Conservation (phyloP, 768 basidiomycete species). For the Mycena galericulata region DNA sequence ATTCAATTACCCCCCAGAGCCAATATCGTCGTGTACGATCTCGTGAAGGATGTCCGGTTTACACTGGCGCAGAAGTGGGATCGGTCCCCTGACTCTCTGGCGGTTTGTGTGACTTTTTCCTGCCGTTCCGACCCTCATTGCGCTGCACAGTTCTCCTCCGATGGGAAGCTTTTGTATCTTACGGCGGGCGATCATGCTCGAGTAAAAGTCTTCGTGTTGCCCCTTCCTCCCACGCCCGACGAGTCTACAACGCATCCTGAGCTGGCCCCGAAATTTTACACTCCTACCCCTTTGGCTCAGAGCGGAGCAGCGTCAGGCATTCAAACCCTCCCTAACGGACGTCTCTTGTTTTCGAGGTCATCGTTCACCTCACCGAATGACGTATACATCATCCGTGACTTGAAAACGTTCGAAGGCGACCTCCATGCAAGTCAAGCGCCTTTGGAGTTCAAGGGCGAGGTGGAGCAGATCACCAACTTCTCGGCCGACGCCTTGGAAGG, state of each 20-base stretch:
- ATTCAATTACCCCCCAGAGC: conserved; percentile 55
- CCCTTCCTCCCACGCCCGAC: conserved; percentile 71
- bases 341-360: conserved; percentile 78
- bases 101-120: conserved; percentile 57
- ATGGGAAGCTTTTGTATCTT: conserved; percentile 76
- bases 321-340: conserved; percentile 67
- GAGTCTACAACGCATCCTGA: conserved; percentile 65
- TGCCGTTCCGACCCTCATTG: conserved; percentile 4
- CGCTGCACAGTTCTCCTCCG: conserved; percentile 74
- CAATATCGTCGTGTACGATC: conserved; percentile 84
- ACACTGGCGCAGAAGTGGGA: conserved; percentile 90
- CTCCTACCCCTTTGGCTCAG: conserved; percentile 71
- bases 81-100: conserved; percentile 73
- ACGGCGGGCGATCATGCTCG: conserved; percentile 84
- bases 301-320: conserved; percentile 70
- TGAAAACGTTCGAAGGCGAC: conserved; percentile 57
- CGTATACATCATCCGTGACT: conserved; percentile 70
- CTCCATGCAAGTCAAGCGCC: conserved; percentile 48
- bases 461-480: conserved; percentile 75
- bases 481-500: conserved; percentile 64
- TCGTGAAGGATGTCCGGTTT: conserved; percentile 72
- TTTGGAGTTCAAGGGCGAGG: conserved; percentile 46
- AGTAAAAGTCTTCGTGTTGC: conserved; percentile 78
- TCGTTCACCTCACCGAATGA: conserved; percentile 87
- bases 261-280: conserved; percentile 58